Conservation (phyloP, 1,139 yeast genomes). For the Pichia inconspicua region DNA sequence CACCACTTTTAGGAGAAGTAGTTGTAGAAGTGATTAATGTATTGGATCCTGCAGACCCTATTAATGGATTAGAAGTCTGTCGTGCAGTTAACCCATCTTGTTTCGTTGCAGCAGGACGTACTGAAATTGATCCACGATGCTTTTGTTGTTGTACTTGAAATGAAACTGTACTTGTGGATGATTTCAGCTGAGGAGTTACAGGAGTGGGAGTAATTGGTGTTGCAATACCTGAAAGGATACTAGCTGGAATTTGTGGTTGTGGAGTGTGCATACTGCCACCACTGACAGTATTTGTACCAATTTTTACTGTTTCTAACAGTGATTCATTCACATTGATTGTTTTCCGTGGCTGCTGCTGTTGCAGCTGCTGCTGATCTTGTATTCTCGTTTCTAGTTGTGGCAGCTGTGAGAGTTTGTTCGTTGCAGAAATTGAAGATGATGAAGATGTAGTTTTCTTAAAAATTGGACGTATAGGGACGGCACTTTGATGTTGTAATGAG, state of each 20-base stretch:
- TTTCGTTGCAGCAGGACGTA: constrained; percentile 27
- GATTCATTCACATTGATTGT: constrained; percentile 11
- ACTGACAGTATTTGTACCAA: not conserved
- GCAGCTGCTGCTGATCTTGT: not conserved
- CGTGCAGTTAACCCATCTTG: constrained; percentile 1
- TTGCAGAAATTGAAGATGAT: not conserved
- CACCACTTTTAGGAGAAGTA: not conserved
- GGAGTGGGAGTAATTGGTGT: constrained; percentile 9
- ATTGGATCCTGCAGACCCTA: not conserved
- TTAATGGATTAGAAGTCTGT: not conserved
- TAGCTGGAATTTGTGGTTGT: not conserved
- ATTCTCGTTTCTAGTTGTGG: constrained; percentile 19
- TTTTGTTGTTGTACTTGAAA: constrained; percentile 29
- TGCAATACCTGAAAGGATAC: constrained; percentile 1
- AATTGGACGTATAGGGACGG: constrained; percentile 3
- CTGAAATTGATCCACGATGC: constrained; percentile 45
- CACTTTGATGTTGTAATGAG: not conserved
- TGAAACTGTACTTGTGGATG: constrained; percentile 21
- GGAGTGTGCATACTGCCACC: not conserved
- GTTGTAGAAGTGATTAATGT: not conserved
- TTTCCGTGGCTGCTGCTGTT: not conserved
- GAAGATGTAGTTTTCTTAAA: constrained; percentile 6
- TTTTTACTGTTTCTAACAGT: constrained; percentile 6
- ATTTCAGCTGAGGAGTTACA: constrained; percentile 13
- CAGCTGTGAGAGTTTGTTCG: constrained; percentile 16